Base-by-base conservation (phyloP, 2,329 filamentous ascomycete genomes). In the Rhinocladiella similis region DNA sequence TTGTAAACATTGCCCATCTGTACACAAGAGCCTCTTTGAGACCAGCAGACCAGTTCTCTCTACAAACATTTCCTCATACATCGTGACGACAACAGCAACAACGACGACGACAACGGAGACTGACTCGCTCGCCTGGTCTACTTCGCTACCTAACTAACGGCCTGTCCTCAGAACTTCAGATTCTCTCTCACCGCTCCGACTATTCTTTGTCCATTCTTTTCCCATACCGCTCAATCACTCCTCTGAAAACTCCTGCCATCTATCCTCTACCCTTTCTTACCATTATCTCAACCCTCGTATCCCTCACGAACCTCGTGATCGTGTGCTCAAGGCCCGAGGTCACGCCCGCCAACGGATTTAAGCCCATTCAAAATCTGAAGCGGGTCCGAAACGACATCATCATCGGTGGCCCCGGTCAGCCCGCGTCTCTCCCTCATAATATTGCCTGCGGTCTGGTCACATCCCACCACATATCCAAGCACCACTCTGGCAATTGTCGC, bases 321-420 rank as follows among this genome's bases (percentile, higher is more conserved):
- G 43, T 46, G 43, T 46, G 43, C 43, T 16, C n/a, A n/a, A 16
- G 25, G 25, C 7, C 10, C 19, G 14, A 45, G 14, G 35, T 38
- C 35, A 38, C 35, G 7, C 4, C 12, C 35, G n/a, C 35, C 35
- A 38, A 3, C 10, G 12, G 12, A 7, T 35, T 14, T 7, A 7
- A 35, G 12, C 13, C 25, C 25, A 19, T 50, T 42, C 45, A 48
- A 41, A 41, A 25, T 54, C 47, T 49, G 27, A 43, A 39, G 48
- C 47, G 48, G 54, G 54, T 48, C 54, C 48, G 20, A 29, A 50
- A 56, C 54, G 45, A 54, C 52, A 54, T 54, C 52, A 54, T 54
- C 52, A 54, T 54, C 22, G 36, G 20, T 33, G 22, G 18, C 49
- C 47, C 49, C 19, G 13, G 38, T 39, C 35, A 46, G 43, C 25